Conservation (phyloP, 805 yeast genomes). For the Cyberlindnera misumaiensis region DNA sequence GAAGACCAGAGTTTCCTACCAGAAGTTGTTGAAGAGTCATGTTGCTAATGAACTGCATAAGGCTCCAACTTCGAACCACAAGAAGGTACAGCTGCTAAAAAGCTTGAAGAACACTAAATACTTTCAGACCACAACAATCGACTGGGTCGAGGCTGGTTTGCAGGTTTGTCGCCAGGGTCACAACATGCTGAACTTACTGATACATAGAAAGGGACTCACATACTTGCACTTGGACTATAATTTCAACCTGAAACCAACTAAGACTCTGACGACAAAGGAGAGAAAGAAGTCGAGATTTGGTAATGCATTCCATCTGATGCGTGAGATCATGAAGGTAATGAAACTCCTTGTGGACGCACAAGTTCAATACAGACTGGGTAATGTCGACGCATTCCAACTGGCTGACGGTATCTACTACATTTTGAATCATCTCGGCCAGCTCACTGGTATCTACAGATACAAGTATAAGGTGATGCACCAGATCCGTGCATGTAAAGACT, state of each 20-base stretch:
- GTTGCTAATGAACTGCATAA: constrained; percentile 68
- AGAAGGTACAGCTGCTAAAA: constrained; percentile 54
- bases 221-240: constrained; percentile 92
- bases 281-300: constrained; percentile 95
- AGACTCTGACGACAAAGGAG: constrained; percentile 93
- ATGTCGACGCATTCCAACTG: constrained; percentile 85
- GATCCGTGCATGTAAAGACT: constrained; percentile 89
- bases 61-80: constrained; percentile 33
- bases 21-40: constrained; percentile 71
- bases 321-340: constrained; percentile 80
- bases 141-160: constrained; percentile 98
- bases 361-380: constrained; percentile 84
- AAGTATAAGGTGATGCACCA: constrained; percentile 98
- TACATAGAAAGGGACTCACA: constrained; percentile 86
- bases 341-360: constrained; percentile 90
- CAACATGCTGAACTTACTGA: constrained; percentile 83
- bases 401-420: constrained; percentile 94
- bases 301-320: constrained; percentile 86
- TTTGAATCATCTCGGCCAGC: constrained; percentile 87
- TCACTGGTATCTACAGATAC: constrained; percentile 94
- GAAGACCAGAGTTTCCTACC: constrained; percentile 83
- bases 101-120: constrained; percentile 72
- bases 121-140: constrained; percentile 86
- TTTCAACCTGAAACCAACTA: constrained; percentile 92
- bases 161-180: constrained; percentile 92